Percentiles rank a stretch among this genome's conserved stretches.
Conservation (phyloP, 306 rosid genomes). For the Casuarina glauca region DNA sequence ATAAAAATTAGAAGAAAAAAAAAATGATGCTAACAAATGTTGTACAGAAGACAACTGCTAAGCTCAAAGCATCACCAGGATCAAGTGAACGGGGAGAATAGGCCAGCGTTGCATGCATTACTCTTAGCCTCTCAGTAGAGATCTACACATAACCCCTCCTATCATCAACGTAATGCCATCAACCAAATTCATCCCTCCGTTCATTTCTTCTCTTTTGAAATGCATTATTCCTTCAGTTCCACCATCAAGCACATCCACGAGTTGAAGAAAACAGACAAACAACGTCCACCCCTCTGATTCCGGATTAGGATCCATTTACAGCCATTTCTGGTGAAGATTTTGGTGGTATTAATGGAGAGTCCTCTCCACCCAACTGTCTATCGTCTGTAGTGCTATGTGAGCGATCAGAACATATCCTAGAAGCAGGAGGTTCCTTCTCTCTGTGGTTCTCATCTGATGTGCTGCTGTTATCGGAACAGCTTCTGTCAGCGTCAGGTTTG, state of each 20-base stretch:
- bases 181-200: conserved; percentile 37
- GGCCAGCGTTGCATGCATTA: conserved; percentile 40
- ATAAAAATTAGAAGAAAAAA: conserved; percentile 37
- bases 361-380: conserved; percentile 71
- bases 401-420: conserved; percentile 63
- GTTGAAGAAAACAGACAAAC: conserved; percentile 31
- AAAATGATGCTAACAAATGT: conserved; percentile 52
- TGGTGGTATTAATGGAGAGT: conserved; percentile 68
- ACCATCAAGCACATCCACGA: conserved; percentile 45
- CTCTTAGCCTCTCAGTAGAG: conserved; percentile 37
- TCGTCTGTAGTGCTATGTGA: conserved; percentile 53
- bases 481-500: conserved; percentile 40
- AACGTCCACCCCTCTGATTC: conserved; percentile 23
- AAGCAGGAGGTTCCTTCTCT: conserved; percentile 55
- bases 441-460: conserved; percentile 47
- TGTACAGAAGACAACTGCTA: conserved; percentile 51
- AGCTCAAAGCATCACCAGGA: conserved; percentile 39
- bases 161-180: conserved; percentile 38
- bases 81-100: conserved; percentile 33
- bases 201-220: conserved; percentile 28
- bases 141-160: conserved; percentile 59
- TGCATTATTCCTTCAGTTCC: conserved; percentile 27
- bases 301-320: conserved; percentile 76
- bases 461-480: conserved; percentile 37
- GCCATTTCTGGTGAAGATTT: conserved; percentile 89